Percentiles rank a stretch among this genome's conserved stretches.
phyloP scores from a whole-genome alignment of 495 filamentous ascomycete genomes.

The Daldinia grandis region DNA sequence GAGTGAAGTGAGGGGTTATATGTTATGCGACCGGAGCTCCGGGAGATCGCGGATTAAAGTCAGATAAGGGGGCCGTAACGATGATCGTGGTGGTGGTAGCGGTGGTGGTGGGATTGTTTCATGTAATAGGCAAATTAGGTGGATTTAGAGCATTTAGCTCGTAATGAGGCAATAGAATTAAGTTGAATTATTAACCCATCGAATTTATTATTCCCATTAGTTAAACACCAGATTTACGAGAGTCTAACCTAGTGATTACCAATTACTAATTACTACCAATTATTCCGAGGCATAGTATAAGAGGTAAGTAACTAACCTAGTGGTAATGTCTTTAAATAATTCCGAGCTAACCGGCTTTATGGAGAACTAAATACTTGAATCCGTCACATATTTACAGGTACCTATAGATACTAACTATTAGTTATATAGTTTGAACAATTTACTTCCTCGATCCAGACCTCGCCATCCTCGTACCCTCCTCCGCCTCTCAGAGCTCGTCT shows the following conservation, averaged over 20 bases:
- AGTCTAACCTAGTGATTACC: background rate
- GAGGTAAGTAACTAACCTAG: too few relatives aligned
- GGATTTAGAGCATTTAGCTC: background rate
- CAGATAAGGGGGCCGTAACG: background rate
- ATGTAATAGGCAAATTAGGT: background rate
- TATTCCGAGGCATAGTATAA: background rate
- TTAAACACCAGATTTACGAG: background rate
- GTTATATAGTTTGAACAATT: background rate
- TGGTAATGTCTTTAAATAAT: background rate
- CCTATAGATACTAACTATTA: background rate
- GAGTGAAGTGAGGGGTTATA: background rate
- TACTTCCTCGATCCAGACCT: background rate
- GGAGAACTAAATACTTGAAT: background rate
- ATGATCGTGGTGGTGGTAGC: background rate
- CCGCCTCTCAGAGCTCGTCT: slow-evolving; percentile 20
- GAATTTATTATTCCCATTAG: background rate
- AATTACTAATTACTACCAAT: background rate
- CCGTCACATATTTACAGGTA: background rate
- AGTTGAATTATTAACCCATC: background rate
- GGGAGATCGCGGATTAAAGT: background rate
- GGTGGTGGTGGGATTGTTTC: background rate
- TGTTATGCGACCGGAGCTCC: background rate
- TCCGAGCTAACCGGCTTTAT: background rate
- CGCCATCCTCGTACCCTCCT: background rate
- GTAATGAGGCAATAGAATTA: too few relatives aligned